phyloP scores from a whole-genome alignment of 1,139 yeast genomes.

The Suhomyces chickasaworum region DNA sequence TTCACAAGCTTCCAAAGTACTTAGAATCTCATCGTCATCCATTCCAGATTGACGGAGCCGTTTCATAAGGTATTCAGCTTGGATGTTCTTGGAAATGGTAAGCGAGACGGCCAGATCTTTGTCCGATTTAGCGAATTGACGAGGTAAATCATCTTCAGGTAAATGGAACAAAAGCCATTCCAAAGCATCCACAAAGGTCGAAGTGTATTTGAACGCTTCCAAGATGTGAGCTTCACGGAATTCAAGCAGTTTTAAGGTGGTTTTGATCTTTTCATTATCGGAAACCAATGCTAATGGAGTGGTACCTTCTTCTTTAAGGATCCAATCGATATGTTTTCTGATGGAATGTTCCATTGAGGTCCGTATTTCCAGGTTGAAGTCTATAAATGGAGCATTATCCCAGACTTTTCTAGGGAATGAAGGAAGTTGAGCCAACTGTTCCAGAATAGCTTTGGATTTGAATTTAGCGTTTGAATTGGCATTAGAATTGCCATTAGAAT shows the following conservation, averaged over 20 bases:
- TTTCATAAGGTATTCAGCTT: constrained; percentile 47
- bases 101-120: constrained; percentile 50
- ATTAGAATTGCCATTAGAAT: no score
- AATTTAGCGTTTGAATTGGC: neutral
- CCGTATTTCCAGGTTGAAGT: constrained; percentile 51
- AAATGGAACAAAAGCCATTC: constrained; percentile 87
- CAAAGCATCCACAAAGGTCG: constrained; percentile 54
- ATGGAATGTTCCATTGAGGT: constrained; percentile 57
- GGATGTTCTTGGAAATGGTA: constrained; percentile 47
- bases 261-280: constrained; percentile 1
- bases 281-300: constrained; percentile 3
- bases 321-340: constrained; percentile 58
- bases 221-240: constrained; percentile 68
- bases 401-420: constrained; percentile 63
- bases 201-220: constrained; percentile 70
- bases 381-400: constrained; percentile 61
- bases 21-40: constrained; percentile 63
- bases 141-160: constrained; percentile 92
- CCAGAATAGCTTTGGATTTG: neutral
- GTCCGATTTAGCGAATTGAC: constrained; percentile 47
- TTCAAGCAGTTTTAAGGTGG: constrained; percentile 51
- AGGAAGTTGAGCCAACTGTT: constrained; percentile 14
- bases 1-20: constrained; percentile 43
- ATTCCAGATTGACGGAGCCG: constrained; percentile 68
- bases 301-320: constrained; percentile 21